Conservation (phyloP, 805 yeast genomes). For the Brettanomyces naardenensis region DNA sequence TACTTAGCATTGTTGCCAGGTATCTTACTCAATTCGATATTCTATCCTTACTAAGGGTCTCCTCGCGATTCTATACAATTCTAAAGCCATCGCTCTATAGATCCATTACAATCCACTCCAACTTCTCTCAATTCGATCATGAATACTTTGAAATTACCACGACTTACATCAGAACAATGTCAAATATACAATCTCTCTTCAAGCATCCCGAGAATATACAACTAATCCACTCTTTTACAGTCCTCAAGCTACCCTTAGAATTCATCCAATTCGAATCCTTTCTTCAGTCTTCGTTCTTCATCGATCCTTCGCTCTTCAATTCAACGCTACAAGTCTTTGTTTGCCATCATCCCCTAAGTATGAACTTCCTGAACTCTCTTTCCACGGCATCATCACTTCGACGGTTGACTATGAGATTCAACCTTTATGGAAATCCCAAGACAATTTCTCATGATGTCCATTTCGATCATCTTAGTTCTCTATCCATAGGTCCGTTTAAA, state of each 20-base stretch:
- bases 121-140: conserved; percentile 19
- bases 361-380: neutral
- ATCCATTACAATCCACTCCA: conserved; percentile 17
- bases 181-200: conserved; percentile 10
- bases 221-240: conserved; percentile 9
- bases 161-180: conserved; percentile 6
- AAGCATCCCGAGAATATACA: conserved; percentile 4
- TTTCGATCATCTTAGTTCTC: neutral
- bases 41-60: conserved; percentile 9
- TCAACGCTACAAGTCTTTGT: neutral
- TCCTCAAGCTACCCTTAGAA: conserved; percentile 18
- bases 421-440: neutral
- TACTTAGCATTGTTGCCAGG: conserved; percentile 10
- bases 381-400: neutral
- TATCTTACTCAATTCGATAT: conserved; percentile 21
- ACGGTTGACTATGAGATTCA: neutral
- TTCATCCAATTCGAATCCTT: conserved; percentile 21
- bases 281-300: conserved; percentile 3
- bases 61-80: conserved; percentile 6
- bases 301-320: neutral
- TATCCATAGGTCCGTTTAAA: neutral
- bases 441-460: neutral
- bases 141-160: conserved; percentile 11
- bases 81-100: conserved; percentile 11
- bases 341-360: neutral